Evolutionary conservation across 257 asterid genomes (phyloP), one percentile per base, ranked within the genome.

Genomic region (Salvia miltiorrhiza): DNA sequence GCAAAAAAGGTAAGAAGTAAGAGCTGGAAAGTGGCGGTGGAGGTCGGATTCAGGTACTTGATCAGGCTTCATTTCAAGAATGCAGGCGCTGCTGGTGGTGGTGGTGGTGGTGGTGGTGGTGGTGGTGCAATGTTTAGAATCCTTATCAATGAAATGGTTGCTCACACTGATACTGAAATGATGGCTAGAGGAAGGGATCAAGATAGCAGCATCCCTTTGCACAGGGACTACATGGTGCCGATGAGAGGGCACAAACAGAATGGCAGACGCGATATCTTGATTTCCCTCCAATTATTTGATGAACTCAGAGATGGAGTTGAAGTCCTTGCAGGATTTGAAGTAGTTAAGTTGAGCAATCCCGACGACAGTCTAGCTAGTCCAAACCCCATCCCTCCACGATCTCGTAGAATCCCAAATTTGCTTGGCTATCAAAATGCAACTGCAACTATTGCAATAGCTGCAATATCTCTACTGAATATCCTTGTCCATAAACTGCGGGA

Each of bases 21-120:
- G n/a, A 71, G 79, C 1, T 86, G 90, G 93, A 75, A 17, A 63
- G 62, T 75, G 71, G 66, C 76, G 2, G 84, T 82, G 59, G 81
- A 80, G 48, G 82, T 80, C 48, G 93, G 93, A 44, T 86, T 84
- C 68, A 79, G 78, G 70, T 84, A 80, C 74, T 62, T 82, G 80
- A 47, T 82, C 9, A 80, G 90, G 79, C 72, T 87, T 39, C 79
- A 84, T 76, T 84, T 87, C 53, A 73, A 57, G 66, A 44, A 71
- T 45, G 56, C 65, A 9, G 69, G 65, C 28, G 16, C 49, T n/a
- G n/a, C n/a, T n/a, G n/a, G n/a, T n/a, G n/a, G n/a, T n/a, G n/a
- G n/a, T n/a, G n/a, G n/a, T n/a, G n/a, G n/a, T n/a, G n/a, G n/a
- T n/a, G n/a, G n/a, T n/a, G n/a, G n/a, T n/a, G n/a, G n/a, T 10